Evolutionary conservation across 2,329 filamentous ascomycete species (phyloP).

Genomic region (Endothia cerciana): DNA sequence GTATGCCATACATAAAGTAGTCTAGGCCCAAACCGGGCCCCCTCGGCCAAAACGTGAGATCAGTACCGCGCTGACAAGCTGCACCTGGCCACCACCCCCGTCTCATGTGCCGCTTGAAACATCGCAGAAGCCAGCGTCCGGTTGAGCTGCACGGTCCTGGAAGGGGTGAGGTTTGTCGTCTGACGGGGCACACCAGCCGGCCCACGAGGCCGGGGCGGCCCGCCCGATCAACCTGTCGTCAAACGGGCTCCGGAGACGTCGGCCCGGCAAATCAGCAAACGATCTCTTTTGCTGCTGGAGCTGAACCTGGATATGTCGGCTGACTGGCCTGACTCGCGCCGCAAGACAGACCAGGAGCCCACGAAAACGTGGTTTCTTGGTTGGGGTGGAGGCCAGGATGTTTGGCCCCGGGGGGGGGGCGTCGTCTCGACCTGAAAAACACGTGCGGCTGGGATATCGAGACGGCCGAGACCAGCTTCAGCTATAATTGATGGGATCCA

Average conservation of each 20-base stretch:
- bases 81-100: background rate
- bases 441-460: background rate
- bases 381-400: background rate
- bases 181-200: background rate
- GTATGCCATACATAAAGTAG: background rate
- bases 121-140: background rate
- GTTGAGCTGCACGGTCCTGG: background rate
- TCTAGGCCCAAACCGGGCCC: background rate
- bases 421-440: too few relatives aligned
- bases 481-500: too few relatives aligned
- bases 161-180: background rate
- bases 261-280: too few relatives aligned
- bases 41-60: background rate
- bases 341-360: background rate
- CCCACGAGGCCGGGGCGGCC: background rate
- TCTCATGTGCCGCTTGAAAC: background rate
- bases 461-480: too few relatives aligned
- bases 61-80: background rate
- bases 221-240: background rate
- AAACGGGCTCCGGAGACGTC: background rate
- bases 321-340: background rate
- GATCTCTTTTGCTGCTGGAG: background rate
- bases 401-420: too few relatives aligned
- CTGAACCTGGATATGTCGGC: background rate
- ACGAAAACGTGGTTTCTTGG: background rate